Evolutionary conservation across 2,329 filamentous ascomycete genomes (phyloP).

Genomic region (Hysterium pulicare): DNA sequence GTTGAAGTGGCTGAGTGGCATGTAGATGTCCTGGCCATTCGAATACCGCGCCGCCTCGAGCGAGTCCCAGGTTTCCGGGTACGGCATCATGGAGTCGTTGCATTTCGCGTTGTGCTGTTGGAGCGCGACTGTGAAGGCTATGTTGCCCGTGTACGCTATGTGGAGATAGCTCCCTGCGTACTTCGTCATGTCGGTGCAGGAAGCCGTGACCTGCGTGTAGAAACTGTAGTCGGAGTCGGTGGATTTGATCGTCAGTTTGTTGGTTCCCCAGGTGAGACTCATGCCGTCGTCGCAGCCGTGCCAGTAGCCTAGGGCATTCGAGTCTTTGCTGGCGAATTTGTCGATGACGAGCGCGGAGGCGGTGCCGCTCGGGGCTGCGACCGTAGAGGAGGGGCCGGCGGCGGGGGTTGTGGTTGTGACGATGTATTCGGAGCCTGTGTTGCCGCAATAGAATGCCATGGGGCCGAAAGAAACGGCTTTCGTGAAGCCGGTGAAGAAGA

Average conservation of each 20-base stretch:
- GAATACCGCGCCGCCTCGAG: constrained; percentile 62
- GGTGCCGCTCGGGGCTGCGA: constrained; percentile 50
- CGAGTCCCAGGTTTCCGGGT: constrained; percentile 65
- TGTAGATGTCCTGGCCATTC: constrained; percentile 57
- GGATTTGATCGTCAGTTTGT: constrained; percentile 55
- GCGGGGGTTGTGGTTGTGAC: constrained; percentile 41
- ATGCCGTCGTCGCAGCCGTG: constrained; percentile 64
- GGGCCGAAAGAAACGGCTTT: constrained; percentile 53
- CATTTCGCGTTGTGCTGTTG: constrained; percentile 65
- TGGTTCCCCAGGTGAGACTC: constrained; percentile 49
- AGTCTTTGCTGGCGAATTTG: constrained; percentile 51
- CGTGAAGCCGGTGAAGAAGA: constrained; percentile 51
- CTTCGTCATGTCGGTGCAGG: constrained; percentile 55
- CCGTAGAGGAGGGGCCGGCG: constrained; percentile 45
- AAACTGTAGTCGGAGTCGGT: constrained; percentile 60
- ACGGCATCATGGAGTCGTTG: constrained; percentile 54
- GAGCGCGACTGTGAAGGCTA: constrained; percentile 61
- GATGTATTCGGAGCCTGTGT: constrained; percentile 49
- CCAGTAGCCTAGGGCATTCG: constrained; percentile 62
- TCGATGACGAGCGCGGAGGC: constrained; percentile 58
- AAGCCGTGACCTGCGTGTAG: constrained; percentile 56
- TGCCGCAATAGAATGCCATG: constrained; percentile 58
- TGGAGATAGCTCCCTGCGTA: constrained; percentile 61
- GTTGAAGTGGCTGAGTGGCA: constrained; percentile 64
- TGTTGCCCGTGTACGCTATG: constrained; percentile 60